Evolutionary conservation across 2,329 filamentous ascomycete species (phyloP).

Genomic region (Pseudonectria foliicola): DNA sequence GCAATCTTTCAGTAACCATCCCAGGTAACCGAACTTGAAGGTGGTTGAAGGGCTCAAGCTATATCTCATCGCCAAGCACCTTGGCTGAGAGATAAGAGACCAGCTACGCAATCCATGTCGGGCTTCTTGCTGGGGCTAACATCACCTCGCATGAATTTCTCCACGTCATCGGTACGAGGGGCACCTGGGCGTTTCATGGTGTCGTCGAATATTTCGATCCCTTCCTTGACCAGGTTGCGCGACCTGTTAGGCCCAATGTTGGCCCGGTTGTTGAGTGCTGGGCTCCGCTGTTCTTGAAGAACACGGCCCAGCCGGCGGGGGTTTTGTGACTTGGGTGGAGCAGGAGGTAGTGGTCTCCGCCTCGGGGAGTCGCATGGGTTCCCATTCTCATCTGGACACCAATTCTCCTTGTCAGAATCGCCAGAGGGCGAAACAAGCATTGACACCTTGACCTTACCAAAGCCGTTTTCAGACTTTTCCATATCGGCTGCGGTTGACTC

Average conservation of each 20-base stretch:
- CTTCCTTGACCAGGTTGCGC: constrained; percentile 24
- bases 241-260: constrained; percentile 34
- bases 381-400: constrained; percentile 51
- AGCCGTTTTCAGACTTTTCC: constrained; percentile 19
- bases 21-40: neutral
- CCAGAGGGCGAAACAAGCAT: constrained; percentile 30
- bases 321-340: constrained; percentile 23
- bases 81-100: constrained; percentile 81
- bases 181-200: constrained; percentile 21
- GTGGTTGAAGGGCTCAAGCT: constrained; percentile 1
- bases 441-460: constrained; percentile 31
- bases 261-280: constrained; percentile 29
- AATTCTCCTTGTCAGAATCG: constrained; percentile 96
- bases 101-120: constrained; percentile 84
- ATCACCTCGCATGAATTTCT: constrained; percentile 63
- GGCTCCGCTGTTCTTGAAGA: constrained; percentile 33
- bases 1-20: neutral
- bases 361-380: constrained; percentile 25
- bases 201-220: constrained; percentile 49
- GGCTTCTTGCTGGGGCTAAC: constrained; percentile 65
- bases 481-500: constrained; percentile 35
- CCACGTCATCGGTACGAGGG: constrained; percentile 51
- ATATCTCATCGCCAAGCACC: constrained; percentile 70
- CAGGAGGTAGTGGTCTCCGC: constrained; percentile 31
- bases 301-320: constrained; percentile 35